A percentile compares a stretch with the other conserved stretches of the same genome.
Evolutionary conservation across 257 asterid species (phyloP).

Genomic region (Capsicum pubescens): DNA sequence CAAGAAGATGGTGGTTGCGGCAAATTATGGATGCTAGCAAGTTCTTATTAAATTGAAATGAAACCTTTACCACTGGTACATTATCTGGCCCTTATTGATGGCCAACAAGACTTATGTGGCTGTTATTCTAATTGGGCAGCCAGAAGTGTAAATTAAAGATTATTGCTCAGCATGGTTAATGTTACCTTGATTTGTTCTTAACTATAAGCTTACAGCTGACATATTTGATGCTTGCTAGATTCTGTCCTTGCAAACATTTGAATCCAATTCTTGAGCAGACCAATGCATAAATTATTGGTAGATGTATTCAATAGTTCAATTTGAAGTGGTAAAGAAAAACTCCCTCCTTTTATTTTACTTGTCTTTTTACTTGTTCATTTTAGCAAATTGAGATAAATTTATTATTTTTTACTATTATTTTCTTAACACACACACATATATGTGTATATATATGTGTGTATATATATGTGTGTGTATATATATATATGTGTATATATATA

Average conservation of each 20-base stretch:
- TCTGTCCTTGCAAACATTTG: not conserved
- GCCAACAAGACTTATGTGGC: not conserved
- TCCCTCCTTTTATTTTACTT: not conserved
- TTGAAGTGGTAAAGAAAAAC: not conserved
- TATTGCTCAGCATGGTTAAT: not conserved
- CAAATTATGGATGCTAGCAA: constrained; percentile 12
- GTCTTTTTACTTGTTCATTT: not conserved
- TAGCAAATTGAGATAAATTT: not conserved
- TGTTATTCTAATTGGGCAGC: constrained; percentile 4
- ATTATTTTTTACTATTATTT: not conserved
- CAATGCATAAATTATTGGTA: no score
- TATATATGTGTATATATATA: no score
- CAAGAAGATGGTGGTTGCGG: constrained; percentile 7
- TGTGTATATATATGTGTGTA: no score
- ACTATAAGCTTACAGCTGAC: not conserved
- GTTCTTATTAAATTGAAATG: constrained; percentile 18
- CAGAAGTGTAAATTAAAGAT: not conserved
- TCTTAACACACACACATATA: no score
- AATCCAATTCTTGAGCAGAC: not conserved
- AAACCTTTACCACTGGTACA: not conserved
- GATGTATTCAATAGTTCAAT: not conserved
- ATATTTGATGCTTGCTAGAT: not conserved
- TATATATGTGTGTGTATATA: no score
- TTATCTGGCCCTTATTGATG: constrained; percentile 6
- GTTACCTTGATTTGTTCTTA: not conserved